These are phyloP conservation scores for Basidiobolus meristosporus DNA, from an alignment of 371 early-diverging fungal species.

Conservation along the genomic window DNA sequence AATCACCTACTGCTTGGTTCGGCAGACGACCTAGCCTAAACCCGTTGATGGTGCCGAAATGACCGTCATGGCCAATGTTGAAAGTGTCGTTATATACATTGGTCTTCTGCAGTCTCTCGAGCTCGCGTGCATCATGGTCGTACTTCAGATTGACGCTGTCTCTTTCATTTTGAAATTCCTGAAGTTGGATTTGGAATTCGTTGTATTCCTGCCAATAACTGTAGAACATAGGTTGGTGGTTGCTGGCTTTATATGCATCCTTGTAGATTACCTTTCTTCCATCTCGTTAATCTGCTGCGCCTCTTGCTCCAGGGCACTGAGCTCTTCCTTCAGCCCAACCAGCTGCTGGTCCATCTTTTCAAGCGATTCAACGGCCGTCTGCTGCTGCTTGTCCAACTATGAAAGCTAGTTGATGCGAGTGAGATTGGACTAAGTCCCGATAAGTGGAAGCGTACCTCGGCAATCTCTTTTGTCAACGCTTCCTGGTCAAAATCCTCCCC, in stretches of 20 bases:
- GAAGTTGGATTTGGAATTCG: constrained; percentile 33
- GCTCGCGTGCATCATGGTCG: constrained; percentile 52
- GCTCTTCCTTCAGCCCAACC: constrained; percentile 24
- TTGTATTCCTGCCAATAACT: constrained; percentile 63
- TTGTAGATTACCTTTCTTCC: constrained; percentile 21
- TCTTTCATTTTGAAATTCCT: constrained; percentile 48
- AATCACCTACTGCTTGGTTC: constrained; percentile 24
- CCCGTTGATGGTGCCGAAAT: constrained; percentile 85
- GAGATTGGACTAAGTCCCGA: background rate
- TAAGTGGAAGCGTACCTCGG: constrained; percentile 10
- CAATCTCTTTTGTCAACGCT: constrained; percentile 18
- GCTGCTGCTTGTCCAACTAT: constrained; percentile 23
- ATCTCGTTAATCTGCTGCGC: constrained; percentile 33
- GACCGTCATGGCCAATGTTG: constrained; percentile 65
- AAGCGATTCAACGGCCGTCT: constrained; percentile 26
- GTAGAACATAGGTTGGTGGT: background rate
- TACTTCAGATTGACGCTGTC: constrained; percentile 60
- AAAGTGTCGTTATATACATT: constrained; percentile 88
- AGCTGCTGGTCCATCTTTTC: constrained; percentile 35
- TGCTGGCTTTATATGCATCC: background rate
- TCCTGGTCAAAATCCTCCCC: constrained; percentile 24
- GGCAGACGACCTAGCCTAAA: constrained; percentile 74
- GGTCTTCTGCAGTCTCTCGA: constrained; percentile 71
- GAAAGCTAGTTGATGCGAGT: background rate
- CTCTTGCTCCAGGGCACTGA: constrained; percentile 34